Evolutionary conservation across 495 filamentous ascomycete species (phyloP), one percentile per base, ranked within the genome.

Genomic region (Aspergillus avenaceus): DNA sequence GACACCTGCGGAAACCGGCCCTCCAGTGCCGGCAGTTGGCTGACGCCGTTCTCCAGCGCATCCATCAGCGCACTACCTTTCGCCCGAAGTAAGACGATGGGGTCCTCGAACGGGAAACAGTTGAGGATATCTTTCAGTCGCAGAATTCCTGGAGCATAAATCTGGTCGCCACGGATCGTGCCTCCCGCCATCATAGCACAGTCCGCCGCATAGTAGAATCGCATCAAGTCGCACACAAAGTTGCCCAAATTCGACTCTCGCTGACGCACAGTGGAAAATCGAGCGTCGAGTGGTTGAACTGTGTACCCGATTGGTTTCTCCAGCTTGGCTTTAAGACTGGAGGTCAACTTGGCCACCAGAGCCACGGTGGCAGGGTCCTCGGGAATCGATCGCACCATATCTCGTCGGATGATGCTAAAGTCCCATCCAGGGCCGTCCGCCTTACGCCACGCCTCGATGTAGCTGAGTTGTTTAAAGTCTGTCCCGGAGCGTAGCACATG

Each of bases 61-160:
- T 83, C 83, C 49, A 81, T 67, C 42, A 96, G 76, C 0, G 79
- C 84, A 44, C 78, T 67, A 0, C 91, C 91, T 1, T 63, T 71
- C 9, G 88, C 69, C 21, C 78, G 81, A 36, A 96, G 70, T 1
- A 93, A 83, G 0, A 95, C 84, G 4, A 91, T 85, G 0, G 91
- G 91, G 46, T 96, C 91, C 58, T 96, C 91, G 53, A 96, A 96
- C 0, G 91, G 91, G 59, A 96, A 96, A 53, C 88, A 91, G 40
- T 84, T 82, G 49, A 80, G 44, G 11, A 96, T 78, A 58, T 96
- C 91, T 51, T 86, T 86, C 25, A 95, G 63, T 11, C 80, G 71
- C 3, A 96, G 61, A 4, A 91, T 73, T 0, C 91, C 91, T 0
- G 87, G 86, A 0, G 86, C 79, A 50, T 96, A 96, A 29, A 96